Evolutionary conservation across 192 early-diverging fungal genomes (phyloP).

Genomic region (Coemansia sp.): DNA sequence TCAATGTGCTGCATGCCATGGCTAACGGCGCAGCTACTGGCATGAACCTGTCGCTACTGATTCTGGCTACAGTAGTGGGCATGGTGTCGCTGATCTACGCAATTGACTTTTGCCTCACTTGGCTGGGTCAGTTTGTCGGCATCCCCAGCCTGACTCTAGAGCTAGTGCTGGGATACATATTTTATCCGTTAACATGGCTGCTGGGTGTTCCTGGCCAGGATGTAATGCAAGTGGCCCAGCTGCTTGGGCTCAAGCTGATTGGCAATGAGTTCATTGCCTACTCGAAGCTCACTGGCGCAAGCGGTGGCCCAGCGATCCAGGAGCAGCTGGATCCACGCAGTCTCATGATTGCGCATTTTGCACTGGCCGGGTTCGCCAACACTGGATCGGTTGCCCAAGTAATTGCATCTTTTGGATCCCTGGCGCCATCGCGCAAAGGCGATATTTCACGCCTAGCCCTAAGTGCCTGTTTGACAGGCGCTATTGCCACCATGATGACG

Average conservation of each 20-base stretch:
- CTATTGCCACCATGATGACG: conserved; percentile 74
- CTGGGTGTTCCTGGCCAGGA: conserved; percentile 62
- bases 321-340: conserved; percentile 51
- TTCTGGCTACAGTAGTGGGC: conserved; percentile 72
- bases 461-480: conserved; percentile 79
- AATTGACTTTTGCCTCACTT: conserved; percentile 69
- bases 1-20: conserved; percentile 77
- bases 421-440: conserved; percentile 69
- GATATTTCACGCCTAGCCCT: conserved; percentile 75
- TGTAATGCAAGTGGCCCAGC: conserved; percentile 58
- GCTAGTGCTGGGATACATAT: conserved; percentile 72
- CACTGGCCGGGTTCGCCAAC: conserved; percentile 87
- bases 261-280: conserved; percentile 92
- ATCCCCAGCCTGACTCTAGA: conserved; percentile 62
- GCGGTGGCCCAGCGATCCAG: conserved; percentile 13
- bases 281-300: conserved; percentile 25
- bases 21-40: conserved; percentile 81
- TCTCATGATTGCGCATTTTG: conserved; percentile 62
- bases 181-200: conserved; percentile 72
- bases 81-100: conserved; percentile 70
- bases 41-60: conserved; percentile 71
- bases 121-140: conserved; percentile 65
- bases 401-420: conserved; percentile 69
- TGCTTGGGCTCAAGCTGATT: conserved; percentile 75
- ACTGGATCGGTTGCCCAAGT: conserved; percentile 80